Conservation (phyloP, 2,329 filamentous ascomycete genomes). For the Akanthomyces dipterigenus region DNA sequence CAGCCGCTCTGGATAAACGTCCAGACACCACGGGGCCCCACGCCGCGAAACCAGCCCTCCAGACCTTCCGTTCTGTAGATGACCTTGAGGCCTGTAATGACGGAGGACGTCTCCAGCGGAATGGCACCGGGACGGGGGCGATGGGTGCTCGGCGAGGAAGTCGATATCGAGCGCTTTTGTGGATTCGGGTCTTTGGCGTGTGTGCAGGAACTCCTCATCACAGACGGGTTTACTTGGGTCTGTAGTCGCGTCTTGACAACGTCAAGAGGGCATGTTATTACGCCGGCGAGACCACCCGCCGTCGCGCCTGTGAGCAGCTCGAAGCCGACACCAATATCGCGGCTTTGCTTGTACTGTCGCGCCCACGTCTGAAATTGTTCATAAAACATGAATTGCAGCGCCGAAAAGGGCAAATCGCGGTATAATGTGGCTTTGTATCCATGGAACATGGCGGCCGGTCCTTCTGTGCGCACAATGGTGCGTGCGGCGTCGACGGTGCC, state of each 20-base stretch:
- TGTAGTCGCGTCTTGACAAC: slow-evolving; percentile 97
- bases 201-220: slow-evolving; percentile 20
- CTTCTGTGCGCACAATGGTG: slow-evolving; percentile 79
- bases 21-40: slow-evolving; percentile 90
- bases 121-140: slow-evolving; percentile 71
- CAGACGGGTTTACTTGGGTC: slow-evolving; percentile 63
- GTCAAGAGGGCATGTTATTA: slow-evolving; percentile 91
- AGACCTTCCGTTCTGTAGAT: slow-evolving; percentile 90
- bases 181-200: slow-evolving; percentile 29
- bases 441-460: slow-evolving; percentile 79
- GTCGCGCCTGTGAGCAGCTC: slow-evolving; percentile 86
- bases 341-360: slow-evolving; percentile 66
- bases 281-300: slow-evolving; percentile 86
- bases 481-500: slow-evolving; percentile 75
- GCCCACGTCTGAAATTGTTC: slow-evolving; percentile 86
- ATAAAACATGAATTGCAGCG: slow-evolving; percentile 96
- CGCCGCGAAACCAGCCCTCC: slow-evolving; percentile 86
- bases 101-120: slow-evolving; percentile 80
- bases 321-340: slow-evolving; percentile 76
- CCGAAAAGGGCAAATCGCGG: slow-evolving; percentile 91
- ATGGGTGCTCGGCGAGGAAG: slow-evolving; percentile 80
- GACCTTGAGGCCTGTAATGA: slow-evolving; percentile 73
- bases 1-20: slow-evolving; percentile 95
- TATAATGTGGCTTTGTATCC: slow-evolving; percentile 96
- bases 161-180: slow-evolving; percentile 74